Percentiles rank a stretch among this genome's conserved stretches.
phyloP scores from a whole-genome alignment of 2,329 filamentous ascomycete genomes.

The Fusarium nygamai region DNA sequence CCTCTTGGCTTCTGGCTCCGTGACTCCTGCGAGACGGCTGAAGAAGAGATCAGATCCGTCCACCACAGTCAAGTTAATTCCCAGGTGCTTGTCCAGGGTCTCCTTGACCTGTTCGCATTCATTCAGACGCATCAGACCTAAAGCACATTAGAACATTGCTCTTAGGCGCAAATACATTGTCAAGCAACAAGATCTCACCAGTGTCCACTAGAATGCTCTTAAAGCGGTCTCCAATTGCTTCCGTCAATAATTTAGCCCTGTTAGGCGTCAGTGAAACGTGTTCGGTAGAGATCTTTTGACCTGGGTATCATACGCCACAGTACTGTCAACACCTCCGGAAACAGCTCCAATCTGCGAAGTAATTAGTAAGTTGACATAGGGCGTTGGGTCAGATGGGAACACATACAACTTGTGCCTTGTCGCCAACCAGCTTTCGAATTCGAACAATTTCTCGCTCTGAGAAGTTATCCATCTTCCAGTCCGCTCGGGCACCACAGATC shows the following conservation, averaged over 20 bases:
- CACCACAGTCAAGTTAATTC: not conserved
- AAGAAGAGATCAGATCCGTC: not conserved
- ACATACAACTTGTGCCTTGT: slow-evolving; percentile 32
- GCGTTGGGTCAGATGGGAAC: slow-evolving; percentile 21
- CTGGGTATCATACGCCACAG: not conserved
- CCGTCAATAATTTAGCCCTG: not conserved
- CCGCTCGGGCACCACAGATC: not conserved
- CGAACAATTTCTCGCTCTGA: not conserved
- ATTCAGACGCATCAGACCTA: not conserved
- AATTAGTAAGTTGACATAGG: slow-evolving; percentile 10
- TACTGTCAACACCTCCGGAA: not conserved
- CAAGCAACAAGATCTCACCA: slow-evolving; percentile 21
- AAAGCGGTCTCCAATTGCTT: not conserved
- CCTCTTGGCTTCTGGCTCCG: not conserved
- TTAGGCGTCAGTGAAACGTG: not conserved
- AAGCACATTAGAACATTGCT: not conserved
- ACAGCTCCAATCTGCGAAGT: slow-evolving; percentile 5
- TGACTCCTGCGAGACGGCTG: not conserved
- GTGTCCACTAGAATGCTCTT: not conserved
- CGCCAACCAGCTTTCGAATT: not conserved
- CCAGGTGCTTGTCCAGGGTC: not conserved
- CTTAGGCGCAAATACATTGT: too few relatives aligned
- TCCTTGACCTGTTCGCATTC: not conserved
- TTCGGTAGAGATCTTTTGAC: not conserved
- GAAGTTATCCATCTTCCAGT: not conserved